Base-by-base conservation (phyloP, 73 alveolate species). In the Durusdinium trenchii region DNA sequence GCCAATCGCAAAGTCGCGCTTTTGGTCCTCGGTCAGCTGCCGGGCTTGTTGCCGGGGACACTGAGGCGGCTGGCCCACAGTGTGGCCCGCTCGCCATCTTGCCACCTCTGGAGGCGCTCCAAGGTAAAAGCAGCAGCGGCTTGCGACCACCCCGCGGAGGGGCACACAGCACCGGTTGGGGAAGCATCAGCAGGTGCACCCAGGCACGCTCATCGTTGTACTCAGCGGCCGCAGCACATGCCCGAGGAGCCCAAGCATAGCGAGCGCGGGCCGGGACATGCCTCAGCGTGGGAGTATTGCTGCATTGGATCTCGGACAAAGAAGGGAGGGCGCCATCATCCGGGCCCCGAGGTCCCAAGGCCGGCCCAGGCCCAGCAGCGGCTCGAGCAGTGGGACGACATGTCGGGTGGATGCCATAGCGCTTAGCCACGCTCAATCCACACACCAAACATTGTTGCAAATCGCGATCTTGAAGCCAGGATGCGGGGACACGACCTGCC, bases 191-290 rank as follows among this genome's bases (percentile, higher is more conserved):
- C 12, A 78, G 89, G 12, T 78, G 62, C 40, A n/a, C 62, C 89
- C 89, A 78, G 0, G 89, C 40, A n/a, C 30, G 45, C 42, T 43
- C 42, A 47, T 78, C 89, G 32, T 78, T 78, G 61, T 78, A 61
- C 12, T 75, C 52, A 14, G 89, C 48, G 7, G 52, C 48, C 0
- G 38, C n/a, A 42, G 94, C 94, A 16, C 51, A 54, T 18, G 94
- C 79, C 14, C 94, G 78, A 10, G 78, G n/a, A 57, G 71, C 36
- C 81, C 94, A 85, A 28, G 26, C 30, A 30, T 36, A 57, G 4
- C 79, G 76, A 20, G 94, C 94, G 42, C 45, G 79, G 36, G 40
- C 54, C 48, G 94, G 94, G 28, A 85, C 43, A 43, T 85, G 94
- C 42, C 94, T 76, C 12, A 85, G 79, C 12, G 78, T 51, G 79